phyloP scores from a whole-genome alignment of 108 stramenopile species.

The Epithemia pelagica region DNA sequence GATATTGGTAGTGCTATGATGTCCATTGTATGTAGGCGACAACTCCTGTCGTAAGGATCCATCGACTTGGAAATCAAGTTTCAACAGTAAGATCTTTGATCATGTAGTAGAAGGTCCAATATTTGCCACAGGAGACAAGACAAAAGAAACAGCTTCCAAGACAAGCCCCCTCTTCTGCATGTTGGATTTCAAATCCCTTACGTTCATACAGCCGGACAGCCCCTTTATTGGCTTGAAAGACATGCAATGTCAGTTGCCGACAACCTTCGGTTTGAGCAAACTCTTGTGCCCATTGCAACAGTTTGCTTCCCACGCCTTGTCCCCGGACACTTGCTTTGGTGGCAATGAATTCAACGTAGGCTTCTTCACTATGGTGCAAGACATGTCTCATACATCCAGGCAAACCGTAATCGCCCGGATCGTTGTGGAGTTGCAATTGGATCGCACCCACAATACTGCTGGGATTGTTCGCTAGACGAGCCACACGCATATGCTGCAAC shows the following conservation, averaged over 20 bases:
- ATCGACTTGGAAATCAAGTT: too few relatives aligned
- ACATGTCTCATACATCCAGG: neutral
- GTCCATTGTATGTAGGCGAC: too few relatives aligned
- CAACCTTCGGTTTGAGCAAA: conserved; percentile 1
- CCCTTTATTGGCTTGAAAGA: conserved; percentile 18
- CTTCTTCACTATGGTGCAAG: neutral
- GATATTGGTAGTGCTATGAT: too few relatives aligned
- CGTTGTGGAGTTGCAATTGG: neutral
- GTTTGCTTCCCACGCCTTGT: conserved; percentile 20
- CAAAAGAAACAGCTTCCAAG: too few relatives aligned
- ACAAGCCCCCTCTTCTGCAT: too few relatives aligned
- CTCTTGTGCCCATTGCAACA: conserved; percentile 19
- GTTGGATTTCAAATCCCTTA: neutral
- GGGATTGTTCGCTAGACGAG: too few relatives aligned
- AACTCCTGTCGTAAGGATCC: too few relatives aligned
- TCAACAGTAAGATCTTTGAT: too few relatives aligned
- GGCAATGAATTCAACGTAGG: conserved; percentile 8
- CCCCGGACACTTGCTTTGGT: conserved; percentile 11
- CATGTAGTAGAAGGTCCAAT: too few relatives aligned
- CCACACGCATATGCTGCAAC: too few relatives aligned
- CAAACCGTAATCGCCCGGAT: neutral
- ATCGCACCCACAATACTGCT: conserved; percentile 5
- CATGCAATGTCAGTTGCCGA: conserved; percentile 6
- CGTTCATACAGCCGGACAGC: conserved; percentile 20
- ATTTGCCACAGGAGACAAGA: too few relatives aligned